phyloP scores from a whole-genome alignment of 2,329 filamentous ascomycete genomes.

The Didymella arachidicola region DNA sequence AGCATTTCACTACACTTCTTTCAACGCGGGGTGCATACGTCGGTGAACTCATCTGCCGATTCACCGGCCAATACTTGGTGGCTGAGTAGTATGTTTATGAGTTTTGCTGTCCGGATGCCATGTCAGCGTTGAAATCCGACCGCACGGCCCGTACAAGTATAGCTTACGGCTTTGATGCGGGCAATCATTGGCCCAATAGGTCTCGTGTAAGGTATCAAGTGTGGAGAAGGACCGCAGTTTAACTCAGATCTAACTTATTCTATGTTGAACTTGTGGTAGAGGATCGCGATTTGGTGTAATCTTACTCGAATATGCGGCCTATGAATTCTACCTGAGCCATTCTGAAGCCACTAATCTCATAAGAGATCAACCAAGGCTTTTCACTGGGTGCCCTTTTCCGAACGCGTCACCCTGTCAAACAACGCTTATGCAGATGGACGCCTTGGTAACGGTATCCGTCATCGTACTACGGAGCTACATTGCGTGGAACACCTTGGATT shows the following conservation, averaged over 20 bases:
- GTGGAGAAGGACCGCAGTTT: slow-evolving; percentile 2
- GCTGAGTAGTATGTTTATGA: background rate
- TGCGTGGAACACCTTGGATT: slow-evolving; percentile 16
- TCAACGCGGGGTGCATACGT: slow-evolving; percentile 5
- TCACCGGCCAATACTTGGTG: slow-evolving; percentile 18
- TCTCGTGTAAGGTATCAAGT: slow-evolving; percentile 12
- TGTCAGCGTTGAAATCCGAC: slow-evolving; percentile 25
- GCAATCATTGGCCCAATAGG: slow-evolving; percentile 26
- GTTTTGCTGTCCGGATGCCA: slow-evolving; percentile 14
- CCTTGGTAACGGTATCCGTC: slow-evolving; percentile 25
- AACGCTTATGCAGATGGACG: slow-evolving; percentile 32
- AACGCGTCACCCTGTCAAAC: slow-evolving; percentile 42
- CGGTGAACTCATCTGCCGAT: slow-evolving; percentile 29
- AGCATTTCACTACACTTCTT: slow-evolving; percentile 3
- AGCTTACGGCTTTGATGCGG: slow-evolving; percentile 28
- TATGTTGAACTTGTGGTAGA: background rate
- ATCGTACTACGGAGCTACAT: slow-evolving; percentile 24
- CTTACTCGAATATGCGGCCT: background rate
- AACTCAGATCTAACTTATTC: background rate
- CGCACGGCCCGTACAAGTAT: slow-evolving; percentile 26
- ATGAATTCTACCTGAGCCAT: background rate
- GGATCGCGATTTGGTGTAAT: background rate
- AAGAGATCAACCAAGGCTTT: background rate
- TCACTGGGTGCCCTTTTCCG: background rate
- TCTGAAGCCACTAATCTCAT: slow-evolving; percentile 6